Conservation (phyloP, 2,329 filamentous ascomycete genomes). For the Geosmithia morbida region DNA sequence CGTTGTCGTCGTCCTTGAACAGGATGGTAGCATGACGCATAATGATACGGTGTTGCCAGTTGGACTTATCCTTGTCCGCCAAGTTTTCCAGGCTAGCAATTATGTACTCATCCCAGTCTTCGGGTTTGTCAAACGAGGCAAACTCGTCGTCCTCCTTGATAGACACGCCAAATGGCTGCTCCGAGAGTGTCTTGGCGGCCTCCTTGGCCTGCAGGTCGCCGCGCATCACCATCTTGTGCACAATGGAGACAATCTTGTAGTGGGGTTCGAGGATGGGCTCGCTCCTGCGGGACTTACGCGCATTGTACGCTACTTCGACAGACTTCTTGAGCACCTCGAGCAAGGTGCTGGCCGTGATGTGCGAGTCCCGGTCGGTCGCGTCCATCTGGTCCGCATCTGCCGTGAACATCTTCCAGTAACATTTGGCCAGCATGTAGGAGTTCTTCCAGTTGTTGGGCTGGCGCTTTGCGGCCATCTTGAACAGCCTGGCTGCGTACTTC, state of each 20-base stretch:
- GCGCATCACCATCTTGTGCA: slow-evolving; percentile 63
- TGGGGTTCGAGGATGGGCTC: slow-evolving; percentile 84
- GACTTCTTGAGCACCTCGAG: slow-evolving; percentile 35
- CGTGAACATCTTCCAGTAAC: slow-evolving; percentile 49
- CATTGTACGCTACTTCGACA: slow-evolving; percentile 31
- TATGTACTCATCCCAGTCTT: slow-evolving; percentile 45
- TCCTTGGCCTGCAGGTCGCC: slow-evolving; percentile 31
- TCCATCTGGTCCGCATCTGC: slow-evolving; percentile 28
- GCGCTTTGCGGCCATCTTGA: slow-evolving; percentile 38
- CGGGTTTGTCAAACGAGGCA: slow-evolving; percentile 24
- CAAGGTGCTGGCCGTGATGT: slow-evolving; percentile 20
- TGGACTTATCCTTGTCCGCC: slow-evolving; percentile 69
- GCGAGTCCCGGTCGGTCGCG: slow-evolving; percentile 21
- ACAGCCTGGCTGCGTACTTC: slow-evolving; percentile 43
- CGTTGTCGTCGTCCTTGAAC: slow-evolving; percentile 19
- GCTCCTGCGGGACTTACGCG: slow-evolving; percentile 39
- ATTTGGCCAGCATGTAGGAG: slow-evolving; percentile 46
- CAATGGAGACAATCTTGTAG: slow-evolving; percentile 73
- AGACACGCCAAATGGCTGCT: slow-evolving; percentile 35
- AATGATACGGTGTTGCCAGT: slow-evolving; percentile 90
- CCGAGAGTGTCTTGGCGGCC: slow-evolving; percentile 36
- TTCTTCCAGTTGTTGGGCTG: slow-evolving; percentile 45
- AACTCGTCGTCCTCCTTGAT: slow-evolving; percentile 18
- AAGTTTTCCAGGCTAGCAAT: slow-evolving; percentile 35
- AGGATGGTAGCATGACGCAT: slow-evolving; percentile 51